These are phyloP conservation scores for Saccharomycopsis fermentans DNA, from an alignment of 805 yeast genomes.

Conservation along the genomic window DNA sequence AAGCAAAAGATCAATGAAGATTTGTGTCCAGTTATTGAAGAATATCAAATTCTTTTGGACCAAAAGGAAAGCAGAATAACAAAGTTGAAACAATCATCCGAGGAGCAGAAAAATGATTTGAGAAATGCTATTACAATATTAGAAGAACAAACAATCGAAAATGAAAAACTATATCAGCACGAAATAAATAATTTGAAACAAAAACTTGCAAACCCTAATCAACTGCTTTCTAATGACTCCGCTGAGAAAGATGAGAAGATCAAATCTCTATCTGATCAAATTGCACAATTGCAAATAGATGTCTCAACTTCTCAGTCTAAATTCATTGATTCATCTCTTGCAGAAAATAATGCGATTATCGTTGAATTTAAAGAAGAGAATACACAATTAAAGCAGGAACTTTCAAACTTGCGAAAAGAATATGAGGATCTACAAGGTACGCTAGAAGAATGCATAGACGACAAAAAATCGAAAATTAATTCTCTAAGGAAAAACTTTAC, in stretches of 20 bases:
- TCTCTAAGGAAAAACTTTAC: background rate
- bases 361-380: background rate
- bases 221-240: background rate
- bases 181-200: slow-evolving; percentile 29
- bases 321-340: background rate
- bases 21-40: slow-evolving; percentile 36
- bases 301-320: background rate
- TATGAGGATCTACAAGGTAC: background rate
- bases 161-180: slow-evolving; percentile 37
- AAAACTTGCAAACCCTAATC: background rate
- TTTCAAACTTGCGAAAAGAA: background rate
- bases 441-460: background rate
- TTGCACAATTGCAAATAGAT: background rate
- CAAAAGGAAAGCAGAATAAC: slow-evolving; percentile 37
- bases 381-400: background rate
- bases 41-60: slow-evolving; percentile 34
- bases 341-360: background rate
- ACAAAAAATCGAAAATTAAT: background rate
- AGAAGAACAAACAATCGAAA: slow-evolving; percentile 45
- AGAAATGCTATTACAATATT: slow-evolving; percentile 47
- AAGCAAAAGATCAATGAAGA: slow-evolving; percentile 37
- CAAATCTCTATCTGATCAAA: background rate
- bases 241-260: background rate
- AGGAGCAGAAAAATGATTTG: slow-evolving; percentile 47
- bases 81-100: slow-evolving; percentile 39